phyloP scores from a whole-genome alignment of 202 grass and related monocot species.

The Hordeum pubiflorum region DNA sequence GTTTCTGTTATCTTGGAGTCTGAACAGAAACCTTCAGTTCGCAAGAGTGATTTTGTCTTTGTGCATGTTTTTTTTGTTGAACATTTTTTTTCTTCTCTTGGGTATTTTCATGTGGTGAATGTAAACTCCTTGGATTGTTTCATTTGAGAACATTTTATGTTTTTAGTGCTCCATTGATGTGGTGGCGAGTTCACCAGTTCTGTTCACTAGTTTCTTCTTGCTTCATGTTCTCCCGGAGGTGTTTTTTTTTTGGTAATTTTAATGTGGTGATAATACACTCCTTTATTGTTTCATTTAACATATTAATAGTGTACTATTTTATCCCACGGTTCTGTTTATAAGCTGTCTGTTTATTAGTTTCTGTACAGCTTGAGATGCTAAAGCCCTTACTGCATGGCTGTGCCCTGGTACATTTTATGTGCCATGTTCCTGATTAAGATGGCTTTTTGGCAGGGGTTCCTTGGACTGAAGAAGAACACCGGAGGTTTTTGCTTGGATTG shows the following conservation, averaged over 20 bases:
- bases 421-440: conserved; percentile 27
- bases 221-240: not conserved
- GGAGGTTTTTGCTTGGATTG: conserved; percentile 88
- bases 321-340: not conserved
- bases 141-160: not conserved
- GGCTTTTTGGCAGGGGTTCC: conserved; percentile 57
- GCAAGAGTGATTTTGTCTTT: not conserved
- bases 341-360: not conserved
- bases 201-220: not conserved
- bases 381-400: not conserved
- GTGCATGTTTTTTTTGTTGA: not conserved
- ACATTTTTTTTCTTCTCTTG: not conserved
- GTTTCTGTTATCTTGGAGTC: not conserved
- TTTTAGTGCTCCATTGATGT: not conserved
- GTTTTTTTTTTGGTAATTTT: not conserved
- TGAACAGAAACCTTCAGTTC: not conserved
- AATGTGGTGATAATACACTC: not conserved
- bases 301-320: not conserved
- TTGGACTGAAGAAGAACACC: conserved; percentile 98
- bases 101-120: not conserved
- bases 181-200: not conserved
- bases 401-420: not conserved
- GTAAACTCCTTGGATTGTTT: not conserved
- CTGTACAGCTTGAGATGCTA: not conserved
- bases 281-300: not conserved